A percentile compares a stretch with the other conserved stretches of the same genome.
Conservation (phyloP, 2,329 filamentous ascomycete genomes). For the Paecilomyces sp. region DNA sequence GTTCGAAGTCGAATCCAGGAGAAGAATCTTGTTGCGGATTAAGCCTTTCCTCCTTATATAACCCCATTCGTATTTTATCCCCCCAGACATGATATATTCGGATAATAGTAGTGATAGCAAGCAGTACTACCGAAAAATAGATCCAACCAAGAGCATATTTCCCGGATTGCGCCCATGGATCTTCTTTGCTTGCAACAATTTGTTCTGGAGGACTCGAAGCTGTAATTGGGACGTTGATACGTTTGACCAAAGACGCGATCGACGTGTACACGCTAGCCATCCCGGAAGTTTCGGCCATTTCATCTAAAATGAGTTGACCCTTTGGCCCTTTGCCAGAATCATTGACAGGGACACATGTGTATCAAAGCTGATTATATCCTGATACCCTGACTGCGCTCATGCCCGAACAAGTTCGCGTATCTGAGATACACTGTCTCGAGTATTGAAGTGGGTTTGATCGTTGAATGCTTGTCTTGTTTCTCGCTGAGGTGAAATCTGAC, state of each 20-base stretch:
- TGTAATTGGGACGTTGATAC: slow-evolving; percentile 52
- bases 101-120: slow-evolving; percentile 59
- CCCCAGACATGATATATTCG: slow-evolving; percentile 85
- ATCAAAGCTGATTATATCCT: not conserved
- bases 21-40: slow-evolving; percentile 52
- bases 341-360: not conserved
- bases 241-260: slow-evolving; percentile 30
- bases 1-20: slow-evolving; percentile 54
- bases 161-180: slow-evolving; percentile 73
- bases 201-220: slow-evolving; percentile 49
- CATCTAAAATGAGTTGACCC: not conserved
- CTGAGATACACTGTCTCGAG: not conserved
- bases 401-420: not conserved
- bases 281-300: slow-evolving; percentile 3
- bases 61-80: slow-evolving; percentile 83
- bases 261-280: slow-evolving; percentile 9
- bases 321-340: not conserved
- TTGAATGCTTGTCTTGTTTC: not conserved
- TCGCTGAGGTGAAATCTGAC: not conserved
- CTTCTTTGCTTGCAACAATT: slow-evolving; percentile 51
- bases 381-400: not conserved
- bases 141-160: slow-evolving; percentile 87
- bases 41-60: slow-evolving; percentile 76
- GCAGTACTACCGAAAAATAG: slow-evolving; percentile 72
- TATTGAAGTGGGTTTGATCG: not conserved